Base-by-base conservation (phyloP, 2,329 filamentous ascomycete species). In the Cladobotryum mycophilum region DNA sequence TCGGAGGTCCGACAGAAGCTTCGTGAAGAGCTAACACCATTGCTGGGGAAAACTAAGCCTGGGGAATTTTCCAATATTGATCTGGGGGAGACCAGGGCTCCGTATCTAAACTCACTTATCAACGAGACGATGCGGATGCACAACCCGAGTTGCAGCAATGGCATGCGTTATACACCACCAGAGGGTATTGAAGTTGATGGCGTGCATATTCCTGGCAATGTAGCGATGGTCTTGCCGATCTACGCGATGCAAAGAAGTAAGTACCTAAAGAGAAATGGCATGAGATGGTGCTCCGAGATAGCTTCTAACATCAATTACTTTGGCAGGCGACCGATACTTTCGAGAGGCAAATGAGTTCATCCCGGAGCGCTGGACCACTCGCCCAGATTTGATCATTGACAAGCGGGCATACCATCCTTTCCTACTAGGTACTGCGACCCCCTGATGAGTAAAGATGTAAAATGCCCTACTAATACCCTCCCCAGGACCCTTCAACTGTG, bases 71-170 rank as follows among this genome's bases (percentile, higher is more conserved):
- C 54, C 0, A 43, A 56, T 12, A 30, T 17, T 9, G 59, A 63
- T 36, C 54, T 63, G 9, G 36, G 40, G 3, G 49, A 52, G 3
- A 20, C 41, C 9, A 51, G 53, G 6, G 43, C 58, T 5, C 47
- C 45, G 5, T 54, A 56, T 15, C 48, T 67, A 1, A 61, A 59
- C 9, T 63, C 62, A 0, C 45, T 64, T 9, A 62, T 66, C 20
- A 58, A 61, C 17, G 65, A 67, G 47, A 61, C 63, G 1, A 50
- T 67, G 25, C 56, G 65, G 1, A 43, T 66, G 8, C 49, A 67
- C n/a, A 59, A 56, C 6, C 60, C 64, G 0, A 56, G 60, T 1
- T 57, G 64, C 13, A 60, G 60, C 2, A 64, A 61, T 9, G 64
- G 58, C 2, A 51, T 57, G 14, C 57, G 61, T 5, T 41, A 58